phyloP scores from a whole-genome alignment of 345 rosid species.

The Punica granatum region DNA sequence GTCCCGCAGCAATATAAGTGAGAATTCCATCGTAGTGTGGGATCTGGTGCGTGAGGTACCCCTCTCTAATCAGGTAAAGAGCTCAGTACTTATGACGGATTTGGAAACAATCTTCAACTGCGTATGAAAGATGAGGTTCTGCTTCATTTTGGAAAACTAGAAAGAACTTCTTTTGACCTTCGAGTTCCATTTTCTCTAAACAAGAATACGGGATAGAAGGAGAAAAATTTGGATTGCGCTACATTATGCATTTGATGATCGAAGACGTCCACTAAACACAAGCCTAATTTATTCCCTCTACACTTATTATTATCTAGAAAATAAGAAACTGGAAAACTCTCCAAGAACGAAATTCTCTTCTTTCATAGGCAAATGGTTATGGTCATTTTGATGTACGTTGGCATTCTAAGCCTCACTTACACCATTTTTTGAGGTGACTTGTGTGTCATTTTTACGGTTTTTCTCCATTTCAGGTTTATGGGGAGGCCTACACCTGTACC shows the following conservation, averaged over 20 bases:
- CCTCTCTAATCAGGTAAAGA: constrained; percentile 75
- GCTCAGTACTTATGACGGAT: constrained; percentile 5
- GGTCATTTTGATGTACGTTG: too few species aligned
- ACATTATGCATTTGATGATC: too few species aligned
- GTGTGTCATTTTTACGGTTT: not conserved
- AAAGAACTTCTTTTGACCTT: too few species aligned
- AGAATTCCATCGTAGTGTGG: constrained; percentile 76
- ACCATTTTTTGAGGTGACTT: not conserved
- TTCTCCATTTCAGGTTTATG: constrained; percentile 45
- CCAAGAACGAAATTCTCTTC: too few species aligned
- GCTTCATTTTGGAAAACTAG: not conserved
- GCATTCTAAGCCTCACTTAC: too few species aligned
- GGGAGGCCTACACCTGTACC: constrained; percentile 79
- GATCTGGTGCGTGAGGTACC: constrained; percentile 66
- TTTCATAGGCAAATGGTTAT: too few species aligned
- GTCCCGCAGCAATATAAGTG: constrained; percentile 58
- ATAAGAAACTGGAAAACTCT: too few species aligned
- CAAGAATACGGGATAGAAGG: constrained; percentile 17
- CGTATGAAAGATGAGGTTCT: not conserved
- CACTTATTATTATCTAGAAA: too few species aligned
- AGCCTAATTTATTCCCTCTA: too few species aligned
- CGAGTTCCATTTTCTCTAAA: constrained; percentile 47
- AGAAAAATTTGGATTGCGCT: too few species aligned
- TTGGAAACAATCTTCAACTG: constrained; percentile 5
- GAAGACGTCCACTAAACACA: too few species aligned